Base-by-base conservation (phyloP, 1,139 yeast genomes). In the Kluyveromyces marxianus region DNA sequence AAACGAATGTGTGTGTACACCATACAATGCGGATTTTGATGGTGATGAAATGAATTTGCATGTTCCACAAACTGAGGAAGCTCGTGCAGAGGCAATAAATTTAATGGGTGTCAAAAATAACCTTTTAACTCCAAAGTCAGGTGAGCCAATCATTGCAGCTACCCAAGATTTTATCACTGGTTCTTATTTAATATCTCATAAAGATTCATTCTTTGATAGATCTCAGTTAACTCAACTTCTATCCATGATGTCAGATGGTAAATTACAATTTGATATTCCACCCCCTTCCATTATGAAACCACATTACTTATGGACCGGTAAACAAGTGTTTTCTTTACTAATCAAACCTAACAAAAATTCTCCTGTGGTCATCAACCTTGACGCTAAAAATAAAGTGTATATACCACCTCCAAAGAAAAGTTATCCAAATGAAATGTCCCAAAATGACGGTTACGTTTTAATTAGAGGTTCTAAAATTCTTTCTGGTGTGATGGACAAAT, bases 1-100 rank as follows among this genome's bases (percentile, higher is more conserved):
- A 57, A 94, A 94, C 62, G 99, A 94, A 68, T 94, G 99, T 83
- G 98, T 92, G 14, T 94, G 99, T 72, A 92, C 98, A 0, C 98
- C 98, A 1, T 94, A 92, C 69, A 94, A 94, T 67, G 99, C 99
- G 37, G 99, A 94, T 77, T 94, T 94, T 63, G 99, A 94, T 68
- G 99, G 99, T 67, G 99, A 94, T 69, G 99, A 94, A 69, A 94
- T 94, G 99, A 94, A 94, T 66, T 74, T 94, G 63, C 99, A 94
- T 63, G 98, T 94, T 39, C 98, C 98, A 2, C 99, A 94, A 69
- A 92, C 98, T 0, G 98, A 94, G 67, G 99, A 94, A 67, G 98
- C 98, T 1, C 75, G 98, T 56, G 95, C 98, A 0, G 98, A 94
- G 68, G 98, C 98, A 21, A 88, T 92, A 66, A 87, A 87, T 59